phyloP scores from a whole-genome alignment of 129 eudicot genomes.

The Tagetes erecta region DNA sequence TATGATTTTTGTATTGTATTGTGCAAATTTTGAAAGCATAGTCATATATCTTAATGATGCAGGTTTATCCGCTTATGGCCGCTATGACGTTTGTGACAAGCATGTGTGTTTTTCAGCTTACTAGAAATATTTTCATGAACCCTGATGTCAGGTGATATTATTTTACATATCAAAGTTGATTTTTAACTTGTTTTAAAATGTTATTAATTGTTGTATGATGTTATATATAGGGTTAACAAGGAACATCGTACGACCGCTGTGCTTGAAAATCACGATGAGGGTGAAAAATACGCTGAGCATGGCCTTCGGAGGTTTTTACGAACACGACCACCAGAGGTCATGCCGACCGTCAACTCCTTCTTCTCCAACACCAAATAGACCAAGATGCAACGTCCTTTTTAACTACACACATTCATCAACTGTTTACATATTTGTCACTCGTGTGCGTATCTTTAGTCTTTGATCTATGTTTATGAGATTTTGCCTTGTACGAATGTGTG shows the following conservation, averaged over 20 bases:
- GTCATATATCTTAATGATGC: neutral
- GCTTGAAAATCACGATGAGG: conserved; percentile 79
- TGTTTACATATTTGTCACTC: no score
- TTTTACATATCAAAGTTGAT: neutral
- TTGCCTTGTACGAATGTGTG: no score
- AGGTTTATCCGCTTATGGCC: conserved; percentile 94
- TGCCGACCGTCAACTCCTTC: conserved; percentile 84
- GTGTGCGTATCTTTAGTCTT: no score
- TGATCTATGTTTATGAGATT: no score
- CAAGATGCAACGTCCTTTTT: neutral
- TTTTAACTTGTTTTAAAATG: neutral
- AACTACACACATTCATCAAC: no score
- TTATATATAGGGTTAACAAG: conserved; percentile 68
- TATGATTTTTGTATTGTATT: neutral
- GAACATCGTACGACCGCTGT: conserved; percentile 63
- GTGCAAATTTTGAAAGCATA: neutral
- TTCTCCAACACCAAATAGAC: conserved; percentile 54
- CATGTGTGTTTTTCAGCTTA: conserved; percentile 87
- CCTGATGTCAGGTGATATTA: conserved; percentile 79
- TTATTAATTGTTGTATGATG: neutral
- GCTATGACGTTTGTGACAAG: conserved; percentile 86
- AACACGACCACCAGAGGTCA: conserved; percentile 74
- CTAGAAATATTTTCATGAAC: conserved; percentile 68
- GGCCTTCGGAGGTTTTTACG: conserved; percentile 79
- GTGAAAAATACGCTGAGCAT: conserved; percentile 77